Evolutionary conservation across 495 filamentous ascomycete genomes (phyloP).

Genomic region (Bryoglossum gracile): DNA sequence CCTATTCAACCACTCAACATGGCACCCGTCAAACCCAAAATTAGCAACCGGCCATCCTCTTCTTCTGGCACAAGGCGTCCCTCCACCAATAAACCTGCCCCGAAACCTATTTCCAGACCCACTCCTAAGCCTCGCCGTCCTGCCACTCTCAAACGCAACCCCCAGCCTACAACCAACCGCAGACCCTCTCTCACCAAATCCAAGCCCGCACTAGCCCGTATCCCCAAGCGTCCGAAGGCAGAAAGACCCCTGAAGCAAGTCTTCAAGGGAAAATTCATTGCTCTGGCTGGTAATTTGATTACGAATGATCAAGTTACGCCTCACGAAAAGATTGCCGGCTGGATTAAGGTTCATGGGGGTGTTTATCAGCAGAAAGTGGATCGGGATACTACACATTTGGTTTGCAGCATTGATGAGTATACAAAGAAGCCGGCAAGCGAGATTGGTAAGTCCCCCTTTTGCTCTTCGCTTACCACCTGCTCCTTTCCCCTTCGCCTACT

Average conservation of each 20-base stretch:
- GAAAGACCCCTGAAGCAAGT: conserved; percentile 11
- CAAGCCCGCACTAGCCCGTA: too few relatives aligned
- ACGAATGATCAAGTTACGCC: conserved; percentile 12
- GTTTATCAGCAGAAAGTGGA: conserved; percentile 33
- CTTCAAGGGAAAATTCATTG: conserved; percentile 11
- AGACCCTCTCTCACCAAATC: conserved; percentile 2
- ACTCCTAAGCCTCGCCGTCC: too few relatives aligned
- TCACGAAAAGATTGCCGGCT: conserved; percentile 40
- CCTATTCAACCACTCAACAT: too few relatives aligned
- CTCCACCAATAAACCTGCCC: too few relatives aligned
- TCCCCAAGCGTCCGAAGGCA: too few relatives aligned
- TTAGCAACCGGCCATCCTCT: too few relatives aligned
- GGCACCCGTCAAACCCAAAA: conserved; percentile 4
- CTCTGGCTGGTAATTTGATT: conserved; percentile 9
- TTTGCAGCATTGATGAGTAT: conserved; percentile 46
- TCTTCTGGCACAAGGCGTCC: too few relatives aligned
- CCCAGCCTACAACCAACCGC: too few relatives aligned
- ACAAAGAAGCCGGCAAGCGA: conserved; percentile 29
- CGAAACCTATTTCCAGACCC: too few relatives aligned
- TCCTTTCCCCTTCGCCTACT: background rate
- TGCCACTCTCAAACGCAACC: too few relatives aligned
- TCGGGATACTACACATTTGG: conserved; percentile 49
- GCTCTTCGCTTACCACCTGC: background rate
- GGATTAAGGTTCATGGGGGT: conserved; percentile 50
- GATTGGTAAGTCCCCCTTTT: conserved; percentile 35